Base-by-base conservation (phyloP, 441 rosid genomes). In the Aleurites moluccanus region DNA sequence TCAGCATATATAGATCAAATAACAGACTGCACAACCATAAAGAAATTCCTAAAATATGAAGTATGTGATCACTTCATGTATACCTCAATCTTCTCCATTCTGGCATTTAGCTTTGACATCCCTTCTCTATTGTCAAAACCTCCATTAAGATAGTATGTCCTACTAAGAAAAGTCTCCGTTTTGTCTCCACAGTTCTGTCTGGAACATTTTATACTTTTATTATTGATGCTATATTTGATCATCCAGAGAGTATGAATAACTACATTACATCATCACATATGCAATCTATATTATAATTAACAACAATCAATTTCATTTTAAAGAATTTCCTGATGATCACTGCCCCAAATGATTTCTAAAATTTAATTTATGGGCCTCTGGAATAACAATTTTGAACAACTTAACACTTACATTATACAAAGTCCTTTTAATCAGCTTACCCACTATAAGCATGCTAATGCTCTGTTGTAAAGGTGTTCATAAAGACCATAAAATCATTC, bases 81-180 rank as follows among this genome's bases (percentile, higher is more conserved):
- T 82, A 91, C 97, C 90, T 93, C 96, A 57, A 89, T 86, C 75
- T 83, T 86, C 79, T 86, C 87, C 92, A 93, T 91, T 80, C 76
- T 79, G 74, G 89, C 85, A 84, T 87, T 82, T 75, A 90, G 92
- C 78, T 84, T 81, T 67, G 86, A 79, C 92, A 90, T 93, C 69
- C 96, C 91, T 8, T 84, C 86, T 65, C 59, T 72, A 77, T 85
- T 91, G 80, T 91, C 82, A 75, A 78, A 77, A 67, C 95, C 92
- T 78, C 96, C 97, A 75, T 91, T 80, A 42, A 90, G 75, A 73
- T 89, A 85, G 83, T 80, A 88, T 53, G 91, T 91, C 86, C 79
- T 86, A 56, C 88, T 80, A 64, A 89, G 93, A 85, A 90, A 93
- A 13, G 85, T 83, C 78, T 86, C 89, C 83, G 85, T 81, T 84